Conservation (phyloP, 345 rosid species). For the Bretschneidera sinensis region DNA sequence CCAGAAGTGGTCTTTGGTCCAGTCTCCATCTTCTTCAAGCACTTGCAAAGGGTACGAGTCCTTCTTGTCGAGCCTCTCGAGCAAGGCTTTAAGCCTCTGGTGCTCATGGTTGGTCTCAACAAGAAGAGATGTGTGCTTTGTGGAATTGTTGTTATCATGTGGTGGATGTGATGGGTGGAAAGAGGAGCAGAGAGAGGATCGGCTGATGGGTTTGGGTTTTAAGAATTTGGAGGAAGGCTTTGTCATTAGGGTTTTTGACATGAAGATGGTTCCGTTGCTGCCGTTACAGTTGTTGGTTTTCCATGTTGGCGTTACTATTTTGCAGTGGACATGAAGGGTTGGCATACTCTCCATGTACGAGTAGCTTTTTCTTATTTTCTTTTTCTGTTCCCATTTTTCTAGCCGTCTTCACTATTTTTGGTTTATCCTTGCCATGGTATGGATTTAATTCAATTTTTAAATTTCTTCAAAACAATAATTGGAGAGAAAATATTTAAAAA, state of each 20-base stretch:
- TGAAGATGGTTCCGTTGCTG: slow-evolving; percentile 1
- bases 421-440: too few species aligned
- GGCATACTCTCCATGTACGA: slow-evolving; percentile 13
- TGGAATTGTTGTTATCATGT: slow-evolving; percentile 11
- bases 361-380: too few species aligned
- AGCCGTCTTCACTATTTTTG: too few species aligned
- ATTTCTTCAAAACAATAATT: too few species aligned
- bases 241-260: slow-evolving; percentile 12
- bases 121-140: slow-evolving; percentile 35
- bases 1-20: slow-evolving; percentile 64
- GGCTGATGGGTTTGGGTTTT: not conserved
- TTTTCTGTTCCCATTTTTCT: too few species aligned
- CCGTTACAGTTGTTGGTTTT: not conserved
- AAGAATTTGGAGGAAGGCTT: slow-evolving; percentile 20
- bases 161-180: slow-evolving; percentile 14
- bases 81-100: slow-evolving; percentile 31
- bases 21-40: slow-evolving; percentile 61
- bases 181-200: slow-evolving; percentile 15
- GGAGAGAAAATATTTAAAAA: too few species aligned
- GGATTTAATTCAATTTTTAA: too few species aligned
- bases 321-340: slow-evolving; percentile 14
- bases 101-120: slow-evolving; percentile 41
- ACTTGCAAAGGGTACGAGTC: slow-evolving; percentile 42
- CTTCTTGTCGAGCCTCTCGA: slow-evolving; percentile 29
- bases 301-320: slow-evolving; percentile 14